phyloP scores from a whole-genome alignment of 202 grass and related monocot genomes.

The Schoenoplectus triqueter region DNA sequence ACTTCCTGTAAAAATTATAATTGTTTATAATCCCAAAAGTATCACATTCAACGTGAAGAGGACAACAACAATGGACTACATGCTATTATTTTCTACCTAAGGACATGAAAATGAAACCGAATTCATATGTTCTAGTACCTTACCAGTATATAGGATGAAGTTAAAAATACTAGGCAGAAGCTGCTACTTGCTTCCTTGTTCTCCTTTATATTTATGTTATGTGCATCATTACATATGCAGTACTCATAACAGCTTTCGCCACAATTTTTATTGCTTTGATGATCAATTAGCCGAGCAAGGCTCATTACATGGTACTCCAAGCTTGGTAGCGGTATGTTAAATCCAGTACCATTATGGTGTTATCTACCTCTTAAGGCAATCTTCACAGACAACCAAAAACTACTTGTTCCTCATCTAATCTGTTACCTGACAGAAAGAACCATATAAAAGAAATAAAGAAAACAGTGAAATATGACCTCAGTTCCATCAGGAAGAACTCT shows the following conservation, averaged over 20 bases:
- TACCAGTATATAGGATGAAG: background rate
- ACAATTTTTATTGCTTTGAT: background rate
- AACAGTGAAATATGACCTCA: slow-evolving; percentile 49
- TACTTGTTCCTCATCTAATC: background rate
- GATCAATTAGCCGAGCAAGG: background rate
- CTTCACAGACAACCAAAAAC: background rate
- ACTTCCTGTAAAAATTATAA: slow-evolving; percentile 53
- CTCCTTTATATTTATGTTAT: background rate
- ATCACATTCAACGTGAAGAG: background rate
- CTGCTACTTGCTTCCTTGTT: background rate
- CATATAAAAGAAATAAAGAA: slow-evolving; percentile 13
- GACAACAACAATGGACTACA: background rate
- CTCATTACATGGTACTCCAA: background rate
- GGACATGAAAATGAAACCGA: background rate
- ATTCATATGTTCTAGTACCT: background rate
- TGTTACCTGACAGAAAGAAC: background rate
- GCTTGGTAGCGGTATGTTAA: background rate
- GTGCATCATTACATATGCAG: background rate
- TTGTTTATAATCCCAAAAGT: background rate
- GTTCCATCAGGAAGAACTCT: slow-evolving; percentile 75
- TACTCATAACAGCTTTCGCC: background rate
- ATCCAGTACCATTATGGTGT: background rate
- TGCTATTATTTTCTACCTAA: background rate
- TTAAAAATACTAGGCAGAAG: background rate
- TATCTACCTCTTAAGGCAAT: background rate